These are phyloP conservation scores for Sinapis alba DNA, from an alignment of 441 rosid species.

Conservation along the genomic window DNA sequence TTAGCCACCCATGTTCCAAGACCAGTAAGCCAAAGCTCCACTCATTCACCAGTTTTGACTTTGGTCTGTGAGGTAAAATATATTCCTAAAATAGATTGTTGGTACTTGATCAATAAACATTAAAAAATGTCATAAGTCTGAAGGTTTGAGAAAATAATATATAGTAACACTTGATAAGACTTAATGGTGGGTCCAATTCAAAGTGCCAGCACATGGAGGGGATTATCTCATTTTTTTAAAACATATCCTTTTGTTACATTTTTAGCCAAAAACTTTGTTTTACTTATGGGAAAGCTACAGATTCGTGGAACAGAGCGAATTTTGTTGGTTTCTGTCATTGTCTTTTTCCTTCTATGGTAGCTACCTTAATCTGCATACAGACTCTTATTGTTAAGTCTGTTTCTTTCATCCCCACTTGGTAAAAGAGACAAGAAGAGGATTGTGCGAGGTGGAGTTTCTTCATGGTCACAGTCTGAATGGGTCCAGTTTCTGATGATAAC, in stretches of 20 bases:
- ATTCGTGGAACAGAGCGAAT: slow-evolving; percentile 14
- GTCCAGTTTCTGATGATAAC: background rate
- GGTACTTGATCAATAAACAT: background rate
- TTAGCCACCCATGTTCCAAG: background rate
- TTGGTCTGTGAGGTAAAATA: background rate
- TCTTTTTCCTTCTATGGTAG: background rate
- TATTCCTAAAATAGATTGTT: background rate
- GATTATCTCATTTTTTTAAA: background rate
- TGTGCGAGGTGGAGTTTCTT: slow-evolving; percentile 14
- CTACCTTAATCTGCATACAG: slow-evolving; percentile 18
- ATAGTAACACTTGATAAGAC: background rate
- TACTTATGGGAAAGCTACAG: background rate
- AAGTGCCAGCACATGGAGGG: slow-evolving; percentile 20
- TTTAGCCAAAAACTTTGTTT: slow-evolving; percentile 1
- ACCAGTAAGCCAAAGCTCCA: background rate
- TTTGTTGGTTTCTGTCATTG: slow-evolving; percentile 5
- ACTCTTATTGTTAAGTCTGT: background rate
- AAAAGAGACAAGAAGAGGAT: slow-evolving; percentile 20
- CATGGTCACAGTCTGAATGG: slow-evolving; percentile 17
- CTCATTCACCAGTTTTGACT: slow-evolving; percentile 3
- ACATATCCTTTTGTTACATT: slow-evolving; percentile 13
- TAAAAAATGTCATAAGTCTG: background rate
- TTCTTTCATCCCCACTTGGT: slow-evolving; percentile 21
- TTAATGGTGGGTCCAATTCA: background rate
- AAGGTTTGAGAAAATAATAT: background rate